These are phyloP conservation scores for Debaryomyces tyrocola DNA, from an alignment of 805 yeast species.

Conservation along the genomic window DNA sequence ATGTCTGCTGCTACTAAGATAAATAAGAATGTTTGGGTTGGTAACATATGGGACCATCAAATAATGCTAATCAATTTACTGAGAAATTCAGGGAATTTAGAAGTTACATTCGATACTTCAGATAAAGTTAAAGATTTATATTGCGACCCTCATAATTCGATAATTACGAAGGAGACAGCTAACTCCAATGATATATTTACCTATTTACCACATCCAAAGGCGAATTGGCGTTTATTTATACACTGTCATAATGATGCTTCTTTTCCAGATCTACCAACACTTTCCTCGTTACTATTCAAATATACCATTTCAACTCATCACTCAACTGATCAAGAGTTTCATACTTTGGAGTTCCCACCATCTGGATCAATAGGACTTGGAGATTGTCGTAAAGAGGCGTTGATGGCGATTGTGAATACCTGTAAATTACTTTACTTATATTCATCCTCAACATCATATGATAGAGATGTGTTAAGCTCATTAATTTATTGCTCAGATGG, in stretches of 20 bases:
- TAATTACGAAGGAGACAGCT: constrained; percentile 36
- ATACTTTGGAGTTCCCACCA: constrained; percentile 67
- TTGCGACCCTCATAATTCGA: constrained; percentile 52
- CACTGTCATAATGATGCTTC: constrained; percentile 60
- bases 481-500: constrained; percentile 86
- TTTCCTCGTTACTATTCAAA: constrained; percentile 35
- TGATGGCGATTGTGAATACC: constrained; percentile 63
- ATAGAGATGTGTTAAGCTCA: constrained; percentile 37
- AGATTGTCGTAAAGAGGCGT: constrained; percentile 59
- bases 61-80: constrained; percentile 16
- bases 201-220: constrained; percentile 44
- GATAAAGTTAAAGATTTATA: constrained; percentile 34
- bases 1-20: constrained; percentile 80
- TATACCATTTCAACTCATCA: constrained; percentile 26
- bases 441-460: constrained; percentile 31
- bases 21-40: constrained; percentile 65
- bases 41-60: constrained; percentile 76
- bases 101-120: background rate
- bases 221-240: constrained; percentile 55
- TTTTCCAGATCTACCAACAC: constrained; percentile 48
- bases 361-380: constrained; percentile 83
- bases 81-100: constrained; percentile 1
- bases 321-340: constrained; percentile 17
- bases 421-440: constrained; percentile 62
- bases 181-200: constrained; percentile 9